phyloP scores from a whole-genome alignment of 176 grass and related monocot genomes.

The Rhipidocladum racemiflorum region DNA sequence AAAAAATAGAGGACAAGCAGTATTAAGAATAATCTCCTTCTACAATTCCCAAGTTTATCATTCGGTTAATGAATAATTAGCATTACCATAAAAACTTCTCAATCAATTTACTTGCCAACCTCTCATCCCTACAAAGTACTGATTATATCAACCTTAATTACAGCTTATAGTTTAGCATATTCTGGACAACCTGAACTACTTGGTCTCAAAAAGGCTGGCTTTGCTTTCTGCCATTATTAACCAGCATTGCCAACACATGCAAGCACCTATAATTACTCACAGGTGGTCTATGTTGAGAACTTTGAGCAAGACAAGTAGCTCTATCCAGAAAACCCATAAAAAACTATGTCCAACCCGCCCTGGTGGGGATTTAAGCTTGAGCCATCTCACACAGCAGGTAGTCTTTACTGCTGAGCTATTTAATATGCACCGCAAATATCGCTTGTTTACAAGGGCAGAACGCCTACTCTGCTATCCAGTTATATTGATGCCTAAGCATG shows the following conservation, averaged over 20 bases:
- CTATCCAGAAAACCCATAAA: neutral
- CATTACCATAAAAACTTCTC: neutral
- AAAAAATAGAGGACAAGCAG: neutral
- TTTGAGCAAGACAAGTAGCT: neutral
- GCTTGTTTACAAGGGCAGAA: neutral
- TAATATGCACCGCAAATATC: neutral
- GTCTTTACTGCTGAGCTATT: neutral
- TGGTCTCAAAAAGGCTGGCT: neutral
- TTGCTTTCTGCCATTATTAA: neutral
- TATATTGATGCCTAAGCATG: neutral
- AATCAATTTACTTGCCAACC: neutral
- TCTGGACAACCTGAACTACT: neutral
- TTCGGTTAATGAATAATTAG: neutral
- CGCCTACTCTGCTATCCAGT: neutral
- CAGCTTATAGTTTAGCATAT: neutral
- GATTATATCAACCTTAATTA: neutral
- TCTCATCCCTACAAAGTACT: neutral
- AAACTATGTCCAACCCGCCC: neutral
- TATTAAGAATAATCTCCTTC: conserved; percentile 1
- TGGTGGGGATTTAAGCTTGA: neutral
- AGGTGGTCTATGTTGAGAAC: neutral
- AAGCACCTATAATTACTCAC: neutral
- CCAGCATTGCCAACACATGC: neutral
- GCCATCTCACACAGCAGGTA: neutral
- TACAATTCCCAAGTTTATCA: neutral